A percentile compares a stretch with the other conserved stretches of the same genome.
Evolutionary conservation across 2,329 filamentous ascomycete genomes (phyloP).

Genomic region (Juglanconis sp.): DNA sequence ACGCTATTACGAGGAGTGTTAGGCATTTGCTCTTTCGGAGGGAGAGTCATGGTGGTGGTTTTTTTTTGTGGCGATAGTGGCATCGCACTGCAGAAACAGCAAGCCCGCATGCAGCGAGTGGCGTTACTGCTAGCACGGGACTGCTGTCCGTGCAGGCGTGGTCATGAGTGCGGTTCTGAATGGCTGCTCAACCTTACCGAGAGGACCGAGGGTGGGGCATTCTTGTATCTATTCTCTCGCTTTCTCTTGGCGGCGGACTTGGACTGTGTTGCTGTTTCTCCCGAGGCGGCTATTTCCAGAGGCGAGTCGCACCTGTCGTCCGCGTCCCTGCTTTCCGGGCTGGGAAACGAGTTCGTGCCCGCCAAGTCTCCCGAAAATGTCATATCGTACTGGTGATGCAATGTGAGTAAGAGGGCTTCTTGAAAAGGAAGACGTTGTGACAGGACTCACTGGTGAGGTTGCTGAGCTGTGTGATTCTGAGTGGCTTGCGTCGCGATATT

Average conservation of each 20-base stretch:
- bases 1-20: conserved; percentile 35
- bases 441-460: conserved; percentile 32
- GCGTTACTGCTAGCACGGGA: background rate
- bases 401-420: conserved; percentile 16
- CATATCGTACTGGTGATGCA: conserved; percentile 30
- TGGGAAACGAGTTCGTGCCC: conserved; percentile 21
- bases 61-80: conserved; percentile 2
- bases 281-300: conserved; percentile 17
- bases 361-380: conserved; percentile 22
- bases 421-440: background rate
- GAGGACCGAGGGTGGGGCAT: conserved; percentile 47
- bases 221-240: conserved; percentile 51
- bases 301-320: conserved; percentile 15
- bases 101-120: background rate
- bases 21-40: background rate
- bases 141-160: background rate
- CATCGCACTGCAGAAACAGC: background rate
- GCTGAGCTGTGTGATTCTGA: conserved; percentile 37
- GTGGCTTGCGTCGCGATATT: conserved; percentile 32
- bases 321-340: conserved; percentile 20
- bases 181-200: conserved; percentile 35
- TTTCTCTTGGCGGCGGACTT: conserved; percentile 45
- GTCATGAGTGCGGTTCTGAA: background rate
- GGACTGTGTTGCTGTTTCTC: conserved; percentile 23
- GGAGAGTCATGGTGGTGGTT: background rate